phyloP scores from a whole-genome alignment of 305 asterid genomes.

The Ilex paraguariensis region DNA sequence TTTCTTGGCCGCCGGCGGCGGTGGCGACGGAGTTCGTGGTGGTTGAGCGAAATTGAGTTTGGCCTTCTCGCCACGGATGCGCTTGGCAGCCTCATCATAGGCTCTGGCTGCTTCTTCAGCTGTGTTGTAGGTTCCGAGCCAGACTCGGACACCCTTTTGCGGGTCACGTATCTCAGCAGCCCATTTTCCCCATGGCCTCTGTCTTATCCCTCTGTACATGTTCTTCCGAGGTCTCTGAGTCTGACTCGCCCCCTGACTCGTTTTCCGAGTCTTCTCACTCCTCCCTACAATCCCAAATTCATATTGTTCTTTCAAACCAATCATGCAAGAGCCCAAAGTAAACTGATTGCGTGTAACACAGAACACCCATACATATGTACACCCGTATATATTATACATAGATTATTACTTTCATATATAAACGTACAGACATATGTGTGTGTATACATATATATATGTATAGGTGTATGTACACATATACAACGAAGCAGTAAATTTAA shows the following conservation, averaged over 20 bases:
- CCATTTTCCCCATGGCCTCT: constrained; percentile 94
- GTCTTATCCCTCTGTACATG: constrained; percentile 75
- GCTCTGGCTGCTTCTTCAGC: constrained; percentile 77
- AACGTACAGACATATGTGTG: no score
- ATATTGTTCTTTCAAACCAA: not conserved
- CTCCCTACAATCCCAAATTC: constrained; percentile 15
- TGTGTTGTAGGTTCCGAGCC: constrained; percentile 78
- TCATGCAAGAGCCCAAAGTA: no score
- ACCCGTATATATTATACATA: no score
- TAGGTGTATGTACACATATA: no score
- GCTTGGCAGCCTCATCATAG: constrained; percentile 67
- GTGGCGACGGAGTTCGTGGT: constrained; percentile 8
- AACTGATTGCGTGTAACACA: no score
- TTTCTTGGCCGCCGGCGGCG: constrained; percentile 17
- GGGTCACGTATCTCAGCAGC: constrained; percentile 96
- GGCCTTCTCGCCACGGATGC: constrained; percentile 76
- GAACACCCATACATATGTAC: no score
- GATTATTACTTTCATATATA: no score
- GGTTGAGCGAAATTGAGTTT: constrained; percentile 61
- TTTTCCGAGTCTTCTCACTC: constrained; percentile 18
- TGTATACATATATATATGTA: no score
- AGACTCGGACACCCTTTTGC: constrained; percentile 49
- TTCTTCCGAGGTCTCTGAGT: constrained; percentile 46
- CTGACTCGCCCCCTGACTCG: constrained; percentile 3
- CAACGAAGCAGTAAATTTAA: no score